phyloP scores from a whole-genome alignment of 192 early-diverging fungal species.

The Jimgerdemannia lactiflua region DNA sequence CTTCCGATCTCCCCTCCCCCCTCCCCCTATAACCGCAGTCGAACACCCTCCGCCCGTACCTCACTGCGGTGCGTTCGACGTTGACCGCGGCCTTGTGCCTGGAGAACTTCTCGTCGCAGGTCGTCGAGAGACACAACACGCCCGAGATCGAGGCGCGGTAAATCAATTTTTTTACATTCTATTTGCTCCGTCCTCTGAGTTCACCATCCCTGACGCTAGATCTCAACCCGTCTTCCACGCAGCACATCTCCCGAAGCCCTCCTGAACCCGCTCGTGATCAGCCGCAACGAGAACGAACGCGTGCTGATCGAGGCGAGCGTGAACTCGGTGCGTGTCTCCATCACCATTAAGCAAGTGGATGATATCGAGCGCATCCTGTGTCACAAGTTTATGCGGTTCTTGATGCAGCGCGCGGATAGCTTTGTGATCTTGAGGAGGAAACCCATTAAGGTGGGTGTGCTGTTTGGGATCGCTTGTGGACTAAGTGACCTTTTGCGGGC shows the following conservation, averaged over 20 bases:
- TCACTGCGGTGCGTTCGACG: constrained; percentile 90
- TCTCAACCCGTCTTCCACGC: no score
- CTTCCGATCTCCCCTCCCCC: not conserved
- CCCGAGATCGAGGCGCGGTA: constrained; percentile 95
- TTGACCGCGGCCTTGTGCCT: constrained; percentile 93
- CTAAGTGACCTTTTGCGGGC: no score
- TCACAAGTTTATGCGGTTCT: constrained; percentile 97
- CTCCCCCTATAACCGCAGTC: constrained; percentile 63
- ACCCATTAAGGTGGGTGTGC: constrained; percentile 69
- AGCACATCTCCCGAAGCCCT: constrained; percentile 81
- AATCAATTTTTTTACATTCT: no score
- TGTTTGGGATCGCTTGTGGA: no score
- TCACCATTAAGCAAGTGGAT: constrained; percentile 97
- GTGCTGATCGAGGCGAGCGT: constrained; percentile 89
- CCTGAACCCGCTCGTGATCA: constrained; percentile 84
- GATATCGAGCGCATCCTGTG: constrained; percentile 93
- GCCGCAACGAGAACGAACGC: constrained; percentile 88
- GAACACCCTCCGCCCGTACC: constrained; percentile 95
- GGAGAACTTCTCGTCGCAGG: constrained; percentile 97
- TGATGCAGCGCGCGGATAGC: constrained; percentile 96
- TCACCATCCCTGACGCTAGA: no score
- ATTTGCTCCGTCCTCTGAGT: no score
- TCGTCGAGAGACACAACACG: constrained; percentile 97
- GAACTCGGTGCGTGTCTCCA: constrained; percentile 92
- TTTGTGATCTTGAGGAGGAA: constrained; percentile 93